Base-by-base conservation (phyloP, 768 basidiomycete species). In the Pulveroboletus sp. region DNA sequence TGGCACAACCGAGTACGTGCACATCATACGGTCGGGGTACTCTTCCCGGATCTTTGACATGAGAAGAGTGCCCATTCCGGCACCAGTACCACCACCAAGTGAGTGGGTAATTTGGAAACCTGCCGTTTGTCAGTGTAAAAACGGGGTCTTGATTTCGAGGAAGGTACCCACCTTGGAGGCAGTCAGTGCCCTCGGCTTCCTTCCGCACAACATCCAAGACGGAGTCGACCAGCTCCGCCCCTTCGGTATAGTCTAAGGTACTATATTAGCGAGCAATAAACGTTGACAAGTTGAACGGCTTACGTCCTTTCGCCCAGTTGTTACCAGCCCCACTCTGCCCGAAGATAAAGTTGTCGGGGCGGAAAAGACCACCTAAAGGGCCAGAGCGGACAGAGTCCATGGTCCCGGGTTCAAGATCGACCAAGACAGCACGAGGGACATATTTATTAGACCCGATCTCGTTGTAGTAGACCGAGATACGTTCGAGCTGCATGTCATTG, bases 221-320 rank as follows among this genome's bases (percentile, higher is more conserved):
- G 39, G 90, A 81, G 76, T 99, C 97, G 58, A 98, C 97, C 67
- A 98, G 84, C 78, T 99, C 97, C 67, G 97, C 97, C 61, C 95
- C 95, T 71, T 92, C 88, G 37, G 88, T 92, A 74, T 94, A 94
- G 69, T 92, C 66, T 67, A n/a, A 17, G 21, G 4, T 7, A 14
- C 2, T 19, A 8, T 3, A 31, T 10, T 47, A 49, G 34, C 10
- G 17, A 13, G 3, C 12, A 33, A n/a, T 0, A n/a, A 14, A 13
- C 1, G 5, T 10, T 8, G 5, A 5, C 2, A 5, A 5, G 1
- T 14, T 27, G 19, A 45, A 37, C 5, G 33, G 88, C 91, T 81
- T 66, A 93, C 88, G 89, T 79, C 95, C 95, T 86, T 98, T 99
- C 20, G 97, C 95, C 97, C 97, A 98, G 77, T 98, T 98, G 84